phyloP scores from a whole-genome alignment of 2,329 filamentous ascomycete species.

The Sporothrix pallida region DNA sequence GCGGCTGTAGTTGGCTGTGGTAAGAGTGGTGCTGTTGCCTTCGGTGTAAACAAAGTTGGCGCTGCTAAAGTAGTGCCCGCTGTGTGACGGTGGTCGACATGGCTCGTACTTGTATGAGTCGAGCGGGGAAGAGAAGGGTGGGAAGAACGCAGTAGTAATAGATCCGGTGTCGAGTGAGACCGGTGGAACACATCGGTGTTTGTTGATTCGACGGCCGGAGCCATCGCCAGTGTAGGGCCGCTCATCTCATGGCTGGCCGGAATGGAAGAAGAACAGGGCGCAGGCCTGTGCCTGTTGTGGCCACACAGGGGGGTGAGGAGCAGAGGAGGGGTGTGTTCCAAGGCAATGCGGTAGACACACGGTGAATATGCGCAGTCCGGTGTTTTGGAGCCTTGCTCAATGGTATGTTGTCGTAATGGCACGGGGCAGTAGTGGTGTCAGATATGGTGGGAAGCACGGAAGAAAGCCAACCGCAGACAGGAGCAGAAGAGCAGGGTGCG shows the following conservation, averaged over 20 bases:
- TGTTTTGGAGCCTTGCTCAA: constrained; percentile 30
- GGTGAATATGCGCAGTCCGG: constrained; percentile 27
- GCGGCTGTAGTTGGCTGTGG: background rate
- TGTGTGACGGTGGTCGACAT: constrained; percentile 34
- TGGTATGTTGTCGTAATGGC: constrained; percentile 28
- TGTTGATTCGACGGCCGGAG: constrained; percentile 50
- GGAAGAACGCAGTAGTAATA: constrained; percentile 39
- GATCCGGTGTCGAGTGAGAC: constrained; percentile 47
- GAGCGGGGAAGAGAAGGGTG: constrained; percentile 34
- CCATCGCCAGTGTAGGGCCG: constrained; percentile 50
- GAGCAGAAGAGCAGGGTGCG: constrained; percentile 18
- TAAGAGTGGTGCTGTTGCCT: background rate
- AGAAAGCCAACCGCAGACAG: constrained; percentile 28
- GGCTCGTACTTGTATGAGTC: constrained; percentile 24
- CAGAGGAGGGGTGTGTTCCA: background rate
- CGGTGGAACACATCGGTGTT: constrained; percentile 43
- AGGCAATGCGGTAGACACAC: constrained; percentile 21
- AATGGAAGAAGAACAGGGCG: constrained; percentile 30
- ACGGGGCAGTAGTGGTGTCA: constrained; percentile 31
- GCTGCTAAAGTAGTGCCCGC: constrained; percentile 23
- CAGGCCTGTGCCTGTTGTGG: constrained; percentile 11
- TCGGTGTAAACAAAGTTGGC: constrained; percentile 35
- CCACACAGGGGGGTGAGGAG: background rate
- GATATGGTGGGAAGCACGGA: constrained; percentile 32
- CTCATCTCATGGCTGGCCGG: constrained; percentile 52